Percentiles rank a stretch among this genome's conserved stretches.
Conservation (phyloP, 2,329 filamentous ascomycete genomes). For the Colletotrichum euphorbiae region DNA sequence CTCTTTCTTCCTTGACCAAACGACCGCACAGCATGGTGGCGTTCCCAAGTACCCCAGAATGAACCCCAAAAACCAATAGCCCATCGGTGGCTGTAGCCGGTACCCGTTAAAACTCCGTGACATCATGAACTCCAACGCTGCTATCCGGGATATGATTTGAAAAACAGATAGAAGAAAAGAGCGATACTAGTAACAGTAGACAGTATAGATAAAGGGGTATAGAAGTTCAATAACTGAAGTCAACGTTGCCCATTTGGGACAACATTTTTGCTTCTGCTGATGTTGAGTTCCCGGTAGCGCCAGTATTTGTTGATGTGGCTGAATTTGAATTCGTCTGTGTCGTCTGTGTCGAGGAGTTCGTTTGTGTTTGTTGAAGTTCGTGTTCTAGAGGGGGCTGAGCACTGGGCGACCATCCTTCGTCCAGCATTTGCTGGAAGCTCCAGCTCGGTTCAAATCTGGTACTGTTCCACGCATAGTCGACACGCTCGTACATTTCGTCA, state of each 20-base stretch:
- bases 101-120: slow-evolving; percentile 45
- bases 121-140: slow-evolving; percentile 50
- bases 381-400: slow-evolving; percentile 62
- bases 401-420: slow-evolving; percentile 70
- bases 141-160: slow-evolving; percentile 44
- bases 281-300: slow-evolving; percentile 47
- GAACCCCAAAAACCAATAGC: slow-evolving; percentile 33
- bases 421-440: slow-evolving; percentile 76
- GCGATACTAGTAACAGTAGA: slow-evolving; percentile 36
- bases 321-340: slow-evolving; percentile 48
- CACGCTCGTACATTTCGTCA: slow-evolving; percentile 81
- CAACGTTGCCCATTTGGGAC: slow-evolving; percentile 68
- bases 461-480: slow-evolving; percentile 78
- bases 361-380: slow-evolving; percentile 61
- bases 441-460: slow-evolving; percentile 74
- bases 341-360: slow-evolving; percentile 50
- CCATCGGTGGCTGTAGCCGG: slow-evolving; percentile 31
- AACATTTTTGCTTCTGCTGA: slow-evolving; percentile 63
- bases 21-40: slow-evolving; percentile 26
- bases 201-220: slow-evolving; percentile 39
- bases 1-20: slow-evolving; percentile 29
- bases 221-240: slow-evolving; percentile 68
- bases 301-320: slow-evolving; percentile 45
- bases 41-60: slow-evolving; percentile 25
- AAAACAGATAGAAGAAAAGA: slow-evolving; percentile 34